These are phyloP conservation scores for Trifolium repens DNA, from an alignment of 306 rosid species.

Conservation along the genomic window DNA sequence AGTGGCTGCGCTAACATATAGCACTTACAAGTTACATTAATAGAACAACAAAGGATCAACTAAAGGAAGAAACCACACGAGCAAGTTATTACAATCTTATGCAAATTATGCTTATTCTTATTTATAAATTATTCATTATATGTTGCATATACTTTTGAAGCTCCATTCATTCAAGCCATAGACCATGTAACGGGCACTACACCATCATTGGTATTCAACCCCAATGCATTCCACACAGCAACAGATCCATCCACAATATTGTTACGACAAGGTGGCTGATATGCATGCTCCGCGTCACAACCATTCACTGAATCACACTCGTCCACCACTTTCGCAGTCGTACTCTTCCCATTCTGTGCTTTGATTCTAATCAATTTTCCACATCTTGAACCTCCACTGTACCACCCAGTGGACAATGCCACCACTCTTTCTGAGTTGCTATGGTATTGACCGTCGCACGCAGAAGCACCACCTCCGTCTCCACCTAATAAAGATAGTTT, in stretches of 20 bases:
- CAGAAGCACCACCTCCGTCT: conserved; percentile 44
- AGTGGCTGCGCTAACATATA: too few relatives aligned
- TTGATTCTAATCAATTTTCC: conserved; percentile 41
- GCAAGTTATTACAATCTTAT: not conserved
- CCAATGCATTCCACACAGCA: conserved; percentile 58
- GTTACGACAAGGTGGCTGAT: conserved; percentile 52
- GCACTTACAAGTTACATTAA: not conserved
- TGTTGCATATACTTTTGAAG: not conserved
- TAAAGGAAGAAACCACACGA: not conserved
- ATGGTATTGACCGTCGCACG: conserved; percentile 50
- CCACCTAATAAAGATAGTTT: conserved; percentile 20
- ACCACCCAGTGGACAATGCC: conserved; percentile 66
- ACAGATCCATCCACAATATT: conserved; percentile 60
- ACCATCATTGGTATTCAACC: conserved; percentile 40
- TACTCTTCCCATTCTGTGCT: conserved; percentile 40
- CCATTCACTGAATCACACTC: conserved; percentile 61
- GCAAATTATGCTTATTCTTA: not conserved
- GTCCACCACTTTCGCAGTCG: conserved; percentile 59
- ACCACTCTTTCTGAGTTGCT: conserved; percentile 44
- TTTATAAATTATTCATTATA: not conserved
- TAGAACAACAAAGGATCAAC: too few relatives aligned
- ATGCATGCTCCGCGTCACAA: conserved; percentile 54
- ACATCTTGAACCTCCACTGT: conserved; percentile 44
- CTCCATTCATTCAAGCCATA: conserved; percentile 12
- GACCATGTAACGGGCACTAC: conserved; percentile 54